Evolutionary conservation across 805 yeast genomes (phyloP).

Genomic region (Saccharomycopsis amapae): DNA sequence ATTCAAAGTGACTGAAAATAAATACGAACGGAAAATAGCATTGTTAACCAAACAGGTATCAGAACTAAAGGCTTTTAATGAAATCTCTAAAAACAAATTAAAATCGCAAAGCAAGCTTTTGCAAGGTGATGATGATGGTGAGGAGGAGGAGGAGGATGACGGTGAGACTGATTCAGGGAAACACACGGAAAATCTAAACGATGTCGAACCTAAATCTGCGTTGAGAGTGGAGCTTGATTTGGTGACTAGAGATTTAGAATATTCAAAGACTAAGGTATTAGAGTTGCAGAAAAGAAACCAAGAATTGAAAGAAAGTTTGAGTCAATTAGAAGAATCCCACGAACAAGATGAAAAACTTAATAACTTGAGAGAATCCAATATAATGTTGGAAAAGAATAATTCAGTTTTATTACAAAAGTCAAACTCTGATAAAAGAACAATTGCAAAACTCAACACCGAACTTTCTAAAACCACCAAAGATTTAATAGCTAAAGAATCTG

Average conservation of each 20-base stretch:
- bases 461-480: constrained; percentile 31
- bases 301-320: constrained; percentile 59
- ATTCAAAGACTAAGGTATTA: constrained; percentile 55
- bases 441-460: constrained; percentile 21
- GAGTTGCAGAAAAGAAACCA: constrained; percentile 77
- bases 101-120: constrained; percentile 41
- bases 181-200: constrained; percentile 8
- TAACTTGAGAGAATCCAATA: constrained; percentile 25
- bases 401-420: constrained; percentile 26
- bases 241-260: constrained; percentile 67
- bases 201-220: background rate
- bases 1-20: constrained; percentile 55
- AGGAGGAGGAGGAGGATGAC: constrained; percentile 21
- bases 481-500: constrained; percentile 39
- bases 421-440: constrained; percentile 26
- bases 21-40: constrained; percentile 42
- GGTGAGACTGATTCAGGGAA: constrained; percentile 23
- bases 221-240: constrained; percentile 42
- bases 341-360: constrained; percentile 17
- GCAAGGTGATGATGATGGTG: constrained; percentile 29
- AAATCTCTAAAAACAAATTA: constrained; percentile 55
- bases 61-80: constrained; percentile 57
- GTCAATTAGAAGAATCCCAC: constrained; percentile 3
- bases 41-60: constrained; percentile 49
- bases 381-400: constrained; percentile 25